phyloP scores from a whole-genome alignment of 1,284 basidiomycete species.

The Phellinidium pouzarii region DNA sequence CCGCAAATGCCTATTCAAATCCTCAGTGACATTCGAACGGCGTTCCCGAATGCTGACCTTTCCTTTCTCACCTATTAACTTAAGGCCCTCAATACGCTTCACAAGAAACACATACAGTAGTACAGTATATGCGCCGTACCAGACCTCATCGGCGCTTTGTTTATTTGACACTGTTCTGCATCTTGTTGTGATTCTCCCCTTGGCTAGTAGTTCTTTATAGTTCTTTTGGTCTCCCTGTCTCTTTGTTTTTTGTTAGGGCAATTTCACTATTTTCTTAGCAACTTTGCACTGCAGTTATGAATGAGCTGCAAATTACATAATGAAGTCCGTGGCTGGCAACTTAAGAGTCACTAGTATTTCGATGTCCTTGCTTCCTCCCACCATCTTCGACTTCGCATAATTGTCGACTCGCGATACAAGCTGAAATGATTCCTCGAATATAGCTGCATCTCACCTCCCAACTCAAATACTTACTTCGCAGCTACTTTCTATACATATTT shows the following conservation, averaged over 20 bases:
- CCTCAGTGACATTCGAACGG: too few species aligned
- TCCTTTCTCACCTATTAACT: too few species aligned
- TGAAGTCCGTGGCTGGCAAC: neutral
- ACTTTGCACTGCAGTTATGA: neutral
- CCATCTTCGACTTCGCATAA: neutral
- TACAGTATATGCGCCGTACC: neutral
- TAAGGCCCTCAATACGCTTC: too few species aligned
- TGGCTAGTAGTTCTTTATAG: neutral
- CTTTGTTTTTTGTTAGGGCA: neutral
- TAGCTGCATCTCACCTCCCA: conserved; percentile 20
- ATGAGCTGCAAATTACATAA: too few species aligned
- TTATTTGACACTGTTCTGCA: neutral
- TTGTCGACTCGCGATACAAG: neutral
- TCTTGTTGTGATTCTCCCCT: neutral
- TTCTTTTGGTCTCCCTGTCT: neutral
- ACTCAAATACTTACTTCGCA: neutral
- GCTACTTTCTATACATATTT: neutral
- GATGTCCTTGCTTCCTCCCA: conserved; percentile 9
- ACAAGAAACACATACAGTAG: too few species aligned
- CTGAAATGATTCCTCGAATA: conserved; percentile 63
- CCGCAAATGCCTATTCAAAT: too few species aligned
- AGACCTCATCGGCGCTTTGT: neutral
- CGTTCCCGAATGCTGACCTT: too few species aligned
- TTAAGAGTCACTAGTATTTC: neutral
- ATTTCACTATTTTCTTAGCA: too few species aligned